Evolutionary conservation across 2,329 filamentous ascomycete genomes (phyloP).

Genomic region (Periconia sp.): DNA sequence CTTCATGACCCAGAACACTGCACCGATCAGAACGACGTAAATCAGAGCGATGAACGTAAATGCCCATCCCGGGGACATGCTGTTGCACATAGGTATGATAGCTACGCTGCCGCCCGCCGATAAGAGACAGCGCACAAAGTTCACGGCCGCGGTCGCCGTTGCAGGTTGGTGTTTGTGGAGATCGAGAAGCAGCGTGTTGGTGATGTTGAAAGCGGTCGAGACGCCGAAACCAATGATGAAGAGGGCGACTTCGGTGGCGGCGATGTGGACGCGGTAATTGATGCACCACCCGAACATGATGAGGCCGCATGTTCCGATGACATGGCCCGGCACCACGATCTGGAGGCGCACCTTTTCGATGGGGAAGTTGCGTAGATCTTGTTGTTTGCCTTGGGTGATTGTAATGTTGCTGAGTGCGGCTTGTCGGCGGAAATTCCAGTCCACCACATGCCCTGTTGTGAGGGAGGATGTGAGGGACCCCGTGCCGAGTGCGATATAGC

Average conservation of each 20-base stretch:
- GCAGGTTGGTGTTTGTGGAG: constrained; percentile 44
- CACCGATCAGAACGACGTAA: constrained; percentile 25
- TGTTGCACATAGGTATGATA: constrained; percentile 46
- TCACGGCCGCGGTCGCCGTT: constrained; percentile 44
- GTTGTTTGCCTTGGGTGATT: constrained; percentile 61
- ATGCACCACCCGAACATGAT: constrained; percentile 49
- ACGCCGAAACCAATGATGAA: constrained; percentile 56
- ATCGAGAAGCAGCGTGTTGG: constrained; percentile 51
- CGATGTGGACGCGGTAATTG: constrained; percentile 40
- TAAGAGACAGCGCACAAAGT: constrained; percentile 42
- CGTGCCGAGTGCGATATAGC: constrained; percentile 33
- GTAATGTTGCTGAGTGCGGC: constrained; percentile 63
- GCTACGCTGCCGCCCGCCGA: constrained; percentile 40
- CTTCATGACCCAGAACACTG: constrained; percentile 34
- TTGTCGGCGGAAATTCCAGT: constrained; percentile 73
- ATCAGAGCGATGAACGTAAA: constrained; percentile 47
- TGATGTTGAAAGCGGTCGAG: constrained; percentile 53
- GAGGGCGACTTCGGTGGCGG: constrained; percentile 51
- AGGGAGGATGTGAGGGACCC: constrained; percentile 29
- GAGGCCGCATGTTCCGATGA: constrained; percentile 33
- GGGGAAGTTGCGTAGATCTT: constrained; percentile 55
- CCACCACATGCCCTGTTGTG: constrained; percentile 51
- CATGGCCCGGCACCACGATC: constrained; percentile 42
- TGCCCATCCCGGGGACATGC: constrained; percentile 48
- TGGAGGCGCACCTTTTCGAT: constrained; percentile 51